Evolutionary conservation across 2,329 filamentous ascomycete species (phyloP), one percentile per base, ranked within the genome.

Genomic region (Fusarium luffae): DNA sequence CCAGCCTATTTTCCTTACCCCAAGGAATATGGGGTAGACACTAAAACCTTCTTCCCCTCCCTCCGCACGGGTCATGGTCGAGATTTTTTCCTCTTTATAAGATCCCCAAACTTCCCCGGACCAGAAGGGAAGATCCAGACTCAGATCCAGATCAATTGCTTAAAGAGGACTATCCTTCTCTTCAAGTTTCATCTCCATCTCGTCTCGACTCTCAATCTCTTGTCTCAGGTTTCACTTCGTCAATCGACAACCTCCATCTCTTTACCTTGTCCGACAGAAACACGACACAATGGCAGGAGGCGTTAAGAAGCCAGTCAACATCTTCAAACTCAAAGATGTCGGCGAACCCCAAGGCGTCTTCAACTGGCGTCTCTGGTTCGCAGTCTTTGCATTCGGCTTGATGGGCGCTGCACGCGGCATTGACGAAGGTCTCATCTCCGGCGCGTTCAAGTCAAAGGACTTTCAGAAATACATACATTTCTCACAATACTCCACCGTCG

Each of bases 291-390:
- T 63, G 60, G 60, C 60, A 19, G 58, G 56, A 54, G 59, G 60
- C 34, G 47, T 63, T 8, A 63, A 63, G 58, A 63, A 63, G 27
- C 60, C 60, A 16, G 58, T 63, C 58, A 63, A 63, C 34, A 63
- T 63, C 48, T 63, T 63, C 34, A 63, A 63, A 23, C 58, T 63
- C 25, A 30, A 51, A 30, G 58, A 63, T 14, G 60, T 63, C 6
- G 58, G 41, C 5, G 60, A 63, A 23, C 60, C 60, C 6, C 27
- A 63, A 9, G 60, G 60, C n/a, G 60, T 63, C 14, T 63, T 63
- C 18, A 63, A 63, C 27, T 63, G 60, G 58, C 60, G 60, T 55
- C 58, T 63, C 34, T 63, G 60, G 60, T 63, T 63, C 25, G 60
- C 60, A 4, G 60, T 63, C 48, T 63, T 63, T 44, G 60, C 60